A percentile compares a stretch with the other conserved stretches of the same genome.
Conservation (phyloP, 2,329 filamentous ascomycete genomes). For the Pseudocercospora fuligena region DNA sequence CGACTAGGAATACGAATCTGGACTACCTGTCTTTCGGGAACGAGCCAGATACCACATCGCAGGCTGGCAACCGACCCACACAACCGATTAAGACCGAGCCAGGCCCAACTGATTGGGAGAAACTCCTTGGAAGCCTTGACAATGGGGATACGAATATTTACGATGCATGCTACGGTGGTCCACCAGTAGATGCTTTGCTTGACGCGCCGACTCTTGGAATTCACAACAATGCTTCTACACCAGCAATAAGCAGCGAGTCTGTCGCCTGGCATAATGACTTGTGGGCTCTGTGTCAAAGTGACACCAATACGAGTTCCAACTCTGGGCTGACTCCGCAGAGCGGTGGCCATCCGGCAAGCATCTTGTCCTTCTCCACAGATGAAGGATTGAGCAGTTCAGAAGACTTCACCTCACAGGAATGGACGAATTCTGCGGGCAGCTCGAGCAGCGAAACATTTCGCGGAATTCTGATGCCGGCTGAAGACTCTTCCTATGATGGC, state of each 20-base stretch:
- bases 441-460: slow-evolving; percentile 24
- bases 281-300: slow-evolving; percentile 38
- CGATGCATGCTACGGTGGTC: slow-evolving; percentile 77
- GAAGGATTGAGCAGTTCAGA: slow-evolving; percentile 31
- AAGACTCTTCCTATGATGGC: slow-evolving; percentile 32
- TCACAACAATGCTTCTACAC: slow-evolving; percentile 30
- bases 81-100: slow-evolving; percentile 41
- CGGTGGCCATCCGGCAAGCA: slow-evolving; percentile 30
- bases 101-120: slow-evolving; percentile 78
- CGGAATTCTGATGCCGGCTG: slow-evolving; percentile 31
- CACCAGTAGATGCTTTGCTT: slow-evolving; percentile 52
- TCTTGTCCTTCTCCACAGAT: slow-evolving; percentile 36
- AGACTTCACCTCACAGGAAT: slow-evolving; percentile 28
- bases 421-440: slow-evolving; percentile 23
- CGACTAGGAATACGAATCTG: slow-evolving; percentile 45
- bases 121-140: slow-evolving; percentile 78
- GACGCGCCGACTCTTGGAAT: slow-evolving; percentile 49
- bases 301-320: slow-evolving; percentile 29
- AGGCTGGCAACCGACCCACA: slow-evolving; percentile 22
- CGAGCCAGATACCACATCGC: slow-evolving; percentile 37
- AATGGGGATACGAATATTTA: slow-evolving; percentile 82
- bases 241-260: slow-evolving; percentile 24
- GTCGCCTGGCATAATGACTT: slow-evolving; percentile 36
- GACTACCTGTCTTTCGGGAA: slow-evolving; percentile 54
- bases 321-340: slow-evolving; percentile 21